Evolutionary conservation across 2,329 filamentous ascomycete genomes (phyloP).

Genomic region (Diaporthe vaccinii): DNA sequence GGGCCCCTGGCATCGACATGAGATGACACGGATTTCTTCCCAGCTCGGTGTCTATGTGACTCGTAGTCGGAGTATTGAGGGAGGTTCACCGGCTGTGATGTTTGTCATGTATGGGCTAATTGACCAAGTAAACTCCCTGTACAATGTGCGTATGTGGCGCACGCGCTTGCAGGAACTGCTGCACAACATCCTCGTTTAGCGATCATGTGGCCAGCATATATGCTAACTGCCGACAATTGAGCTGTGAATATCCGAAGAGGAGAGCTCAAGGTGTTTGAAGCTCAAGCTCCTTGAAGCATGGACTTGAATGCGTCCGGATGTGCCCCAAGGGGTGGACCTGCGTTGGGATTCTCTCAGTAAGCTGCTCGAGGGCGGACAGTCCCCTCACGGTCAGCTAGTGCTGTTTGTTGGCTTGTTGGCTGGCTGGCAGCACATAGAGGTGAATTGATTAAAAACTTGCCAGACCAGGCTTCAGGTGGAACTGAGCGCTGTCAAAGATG

Average conservation of each 20-base stretch:
- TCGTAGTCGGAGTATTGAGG: background rate
- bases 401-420: background rate
- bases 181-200: conserved; percentile 2
- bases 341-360: background rate
- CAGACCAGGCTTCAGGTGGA: background rate
- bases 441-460: too few relatives aligned
- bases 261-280: background rate
- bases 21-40: background rate
- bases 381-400: background rate
- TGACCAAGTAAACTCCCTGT: background rate
- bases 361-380: background rate
- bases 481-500: background rate
- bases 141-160: conserved; percentile 8
- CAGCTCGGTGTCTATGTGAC: background rate
- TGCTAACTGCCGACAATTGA: background rate
- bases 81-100: background rate
- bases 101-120: background rate
- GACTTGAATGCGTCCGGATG: background rate
- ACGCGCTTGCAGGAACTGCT: conserved; percentile 11
- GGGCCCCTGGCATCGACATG: background rate
- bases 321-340: background rate
- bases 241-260: background rate
- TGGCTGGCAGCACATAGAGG: background rate
- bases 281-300: background rate
- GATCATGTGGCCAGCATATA: conserved; percentile 5